Percentiles rank a stretch among this genome's conserved stretches.
Conservation (phyloP, 2,329 filamentous ascomycete genomes). For the Stachybotrys chlorohalonatus region DNA sequence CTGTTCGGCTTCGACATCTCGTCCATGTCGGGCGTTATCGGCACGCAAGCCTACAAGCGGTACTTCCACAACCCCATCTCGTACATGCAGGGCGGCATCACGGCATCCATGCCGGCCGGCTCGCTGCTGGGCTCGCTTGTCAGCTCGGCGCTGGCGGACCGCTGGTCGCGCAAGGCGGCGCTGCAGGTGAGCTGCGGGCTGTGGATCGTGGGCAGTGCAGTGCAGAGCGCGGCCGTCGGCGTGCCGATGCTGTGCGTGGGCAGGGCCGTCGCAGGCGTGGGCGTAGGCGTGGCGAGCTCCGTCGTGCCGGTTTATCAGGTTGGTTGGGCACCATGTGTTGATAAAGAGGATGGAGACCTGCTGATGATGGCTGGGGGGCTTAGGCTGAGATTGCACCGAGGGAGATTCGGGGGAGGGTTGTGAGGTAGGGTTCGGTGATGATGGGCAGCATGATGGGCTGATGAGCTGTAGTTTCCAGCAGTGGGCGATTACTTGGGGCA, state of each 20-base stretch:
- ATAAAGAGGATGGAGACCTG: background rate
- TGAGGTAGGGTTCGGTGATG: constrained; percentile 20
- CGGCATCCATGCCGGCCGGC: constrained; percentile 64
- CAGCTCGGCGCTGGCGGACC: constrained; percentile 42
- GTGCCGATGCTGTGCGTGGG: constrained; percentile 65
- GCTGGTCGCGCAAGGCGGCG: constrained; percentile 36
- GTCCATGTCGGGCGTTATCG: constrained; percentile 62
- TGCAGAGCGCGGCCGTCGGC: constrained; percentile 55
- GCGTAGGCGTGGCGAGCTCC: constrained; percentile 65
- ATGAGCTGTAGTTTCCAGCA: constrained; percentile 41
- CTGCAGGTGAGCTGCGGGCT: constrained; percentile 40
- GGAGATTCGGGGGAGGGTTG: constrained; percentile 49
- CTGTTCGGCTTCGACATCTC: constrained; percentile 75
- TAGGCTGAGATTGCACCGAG: constrained; percentile 52
- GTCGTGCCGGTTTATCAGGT: constrained; percentile 60
- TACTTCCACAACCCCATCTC: constrained; percentile 57
- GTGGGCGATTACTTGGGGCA: constrained; percentile 64
- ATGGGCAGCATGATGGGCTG: background rate
- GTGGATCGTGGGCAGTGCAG: constrained; percentile 41
- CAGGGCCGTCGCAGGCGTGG: constrained; percentile 61
- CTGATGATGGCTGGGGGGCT: background rate
- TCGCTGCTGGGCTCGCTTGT: constrained; percentile 52
- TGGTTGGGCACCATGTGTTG: background rate
- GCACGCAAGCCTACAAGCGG: constrained; percentile 58
- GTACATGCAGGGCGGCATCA: constrained; percentile 59